Percentiles rank a stretch among this genome's conserved stretches.
These are phyloP conservation scores for Microcyclosporella mali DNA, from an alignment of 2,329 filamentous ascomycete species.

Conservation along the genomic window DNA sequence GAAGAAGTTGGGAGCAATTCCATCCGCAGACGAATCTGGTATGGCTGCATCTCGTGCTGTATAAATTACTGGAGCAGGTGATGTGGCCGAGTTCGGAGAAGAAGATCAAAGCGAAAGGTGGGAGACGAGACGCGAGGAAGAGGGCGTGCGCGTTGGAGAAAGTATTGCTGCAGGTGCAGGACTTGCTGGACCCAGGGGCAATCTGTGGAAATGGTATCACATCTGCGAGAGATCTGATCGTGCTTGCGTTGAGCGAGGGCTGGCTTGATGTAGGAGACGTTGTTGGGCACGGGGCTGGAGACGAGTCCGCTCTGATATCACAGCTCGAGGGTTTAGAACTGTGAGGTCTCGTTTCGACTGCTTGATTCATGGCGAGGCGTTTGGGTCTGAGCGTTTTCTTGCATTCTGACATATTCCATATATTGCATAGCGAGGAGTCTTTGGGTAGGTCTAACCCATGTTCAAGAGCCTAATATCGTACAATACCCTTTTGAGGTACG, in stretches of 20 bases:
- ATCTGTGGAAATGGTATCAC: slow-evolving; percentile 20
- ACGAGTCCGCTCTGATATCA: slow-evolving; percentile 12
- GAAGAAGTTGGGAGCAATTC: slow-evolving; percentile 46
- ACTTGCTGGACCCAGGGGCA: slow-evolving; percentile 34
- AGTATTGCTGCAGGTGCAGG: slow-evolving; percentile 33
- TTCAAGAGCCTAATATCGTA: neutral
- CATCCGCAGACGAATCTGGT: slow-evolving; percentile 57
- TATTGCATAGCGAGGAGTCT: slow-evolving; percentile 2
- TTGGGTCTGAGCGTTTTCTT: neutral
- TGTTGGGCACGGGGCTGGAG: slow-evolving; percentile 20
- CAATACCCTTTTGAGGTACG: neutral
- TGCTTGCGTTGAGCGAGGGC: slow-evolving; percentile 28
- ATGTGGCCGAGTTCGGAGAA: slow-evolving; percentile 24
- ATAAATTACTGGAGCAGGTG: slow-evolving; percentile 47
- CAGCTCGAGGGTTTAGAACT: slow-evolving; percentile 15
- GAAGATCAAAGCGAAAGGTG: slow-evolving; percentile 15
- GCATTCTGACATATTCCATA: neutral
- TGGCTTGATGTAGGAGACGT: slow-evolving; percentile 34
- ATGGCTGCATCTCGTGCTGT: slow-evolving; percentile 57
- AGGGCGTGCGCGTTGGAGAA: slow-evolving; percentile 35
- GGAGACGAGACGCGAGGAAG: slow-evolving; percentile 21
- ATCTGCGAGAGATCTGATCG: slow-evolving; percentile 27
- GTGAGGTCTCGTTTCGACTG: neutral
- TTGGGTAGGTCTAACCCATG: neutral
- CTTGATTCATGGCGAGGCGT: slow-evolving; percentile 1